Percentiles rank a stretch among this genome's conserved stretches.
Evolutionary conservation across 306 rosid genomes (phyloP).

Genomic region (Quercus berberidifolia): DNA sequence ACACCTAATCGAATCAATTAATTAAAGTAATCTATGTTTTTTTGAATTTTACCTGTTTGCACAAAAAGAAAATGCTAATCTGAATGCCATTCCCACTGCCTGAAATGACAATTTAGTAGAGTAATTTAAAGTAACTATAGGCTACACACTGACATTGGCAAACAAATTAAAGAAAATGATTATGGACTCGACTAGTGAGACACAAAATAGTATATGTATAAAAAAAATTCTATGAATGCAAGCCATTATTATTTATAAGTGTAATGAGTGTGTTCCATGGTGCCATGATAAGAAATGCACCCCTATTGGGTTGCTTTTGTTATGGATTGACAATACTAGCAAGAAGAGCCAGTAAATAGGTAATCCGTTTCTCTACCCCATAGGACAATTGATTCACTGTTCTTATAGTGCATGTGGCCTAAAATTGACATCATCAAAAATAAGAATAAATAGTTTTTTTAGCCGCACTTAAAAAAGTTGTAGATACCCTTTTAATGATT

Average conservation of each 20-base stretch:
- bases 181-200: slow-evolving; percentile 15
- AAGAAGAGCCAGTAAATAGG: not conserved
- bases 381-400: not conserved
- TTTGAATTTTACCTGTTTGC: slow-evolving; percentile 9
- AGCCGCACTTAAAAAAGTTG: not conserved
- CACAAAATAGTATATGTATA: not conserved
- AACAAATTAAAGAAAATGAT: slow-evolving; percentile 37
- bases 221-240: not conserved
- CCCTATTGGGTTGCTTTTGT: slow-evolving; percentile 11
- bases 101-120: slow-evolving; percentile 11
- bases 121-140: slow-evolving; percentile 13
- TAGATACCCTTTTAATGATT: not conserved
- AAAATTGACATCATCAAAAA: not conserved
- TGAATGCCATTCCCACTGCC: slow-evolving; percentile 21
- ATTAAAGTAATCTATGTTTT: slow-evolving; percentile 15
- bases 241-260: slow-evolving; percentile 22
- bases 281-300: not conserved
- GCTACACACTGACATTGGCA: not conserved
- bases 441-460: not conserved
- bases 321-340: slow-evolving; percentile 8
- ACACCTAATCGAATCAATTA: slow-evolving; percentile 3
- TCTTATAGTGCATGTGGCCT: not conserved
- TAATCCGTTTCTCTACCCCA: not conserved
- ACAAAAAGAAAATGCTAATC: slow-evolving; percentile 13
- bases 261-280: slow-evolving; percentile 12